phyloP scores from a whole-genome alignment of 176 grass and related monocot genomes.

The Stipa capillata region DNA sequence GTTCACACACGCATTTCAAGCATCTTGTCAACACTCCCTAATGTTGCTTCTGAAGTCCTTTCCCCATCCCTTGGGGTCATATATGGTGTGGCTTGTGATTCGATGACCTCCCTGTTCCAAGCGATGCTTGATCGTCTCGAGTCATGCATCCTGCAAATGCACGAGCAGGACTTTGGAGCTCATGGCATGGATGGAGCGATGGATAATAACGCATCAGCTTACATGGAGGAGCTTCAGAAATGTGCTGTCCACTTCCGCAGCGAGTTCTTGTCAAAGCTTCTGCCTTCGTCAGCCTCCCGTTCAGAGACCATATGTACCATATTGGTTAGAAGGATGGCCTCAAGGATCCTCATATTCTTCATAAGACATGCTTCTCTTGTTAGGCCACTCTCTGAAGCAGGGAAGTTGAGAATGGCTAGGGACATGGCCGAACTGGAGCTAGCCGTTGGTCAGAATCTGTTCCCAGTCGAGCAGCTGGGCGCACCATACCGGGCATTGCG shows the following conservation, averaged over 20 bases:
- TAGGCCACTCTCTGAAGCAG: constrained; percentile 92
- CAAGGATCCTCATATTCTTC: constrained; percentile 87
- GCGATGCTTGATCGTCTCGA: constrained; percentile 74
- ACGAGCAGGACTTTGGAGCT: constrained; percentile 68
- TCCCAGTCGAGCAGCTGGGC: constrained; percentile 95
- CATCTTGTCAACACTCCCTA: constrained; percentile 54
- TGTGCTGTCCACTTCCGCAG: constrained; percentile 72
- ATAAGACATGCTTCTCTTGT: constrained; percentile 95
- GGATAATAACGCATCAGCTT: constrained; percentile 82
- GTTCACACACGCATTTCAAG: constrained; percentile 71
- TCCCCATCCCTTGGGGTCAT: constrained; percentile 65
- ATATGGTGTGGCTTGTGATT: constrained; percentile 84
- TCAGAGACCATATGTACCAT: constrained; percentile 88
- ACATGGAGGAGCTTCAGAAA: constrained; percentile 98
- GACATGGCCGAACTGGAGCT: constrained; percentile 98
- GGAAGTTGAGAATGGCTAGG: constrained; percentile 91
- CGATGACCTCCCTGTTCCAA: constrained; percentile 80
- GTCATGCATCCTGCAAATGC: constrained; percentile 85
- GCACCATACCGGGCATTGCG: constrained; percentile 76
- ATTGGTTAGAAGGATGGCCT: constrained; percentile 92
- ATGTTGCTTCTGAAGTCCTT: constrained; percentile 62
- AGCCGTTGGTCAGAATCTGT: constrained; percentile 85
- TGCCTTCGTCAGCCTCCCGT: constrained; percentile 74
- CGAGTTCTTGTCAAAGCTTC: constrained; percentile 87
- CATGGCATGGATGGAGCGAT: constrained; percentile 44